These are phyloP conservation scores for Gossypium turneri DNA, from an alignment of 345 rosid species.

Conservation along the genomic window DNA sequence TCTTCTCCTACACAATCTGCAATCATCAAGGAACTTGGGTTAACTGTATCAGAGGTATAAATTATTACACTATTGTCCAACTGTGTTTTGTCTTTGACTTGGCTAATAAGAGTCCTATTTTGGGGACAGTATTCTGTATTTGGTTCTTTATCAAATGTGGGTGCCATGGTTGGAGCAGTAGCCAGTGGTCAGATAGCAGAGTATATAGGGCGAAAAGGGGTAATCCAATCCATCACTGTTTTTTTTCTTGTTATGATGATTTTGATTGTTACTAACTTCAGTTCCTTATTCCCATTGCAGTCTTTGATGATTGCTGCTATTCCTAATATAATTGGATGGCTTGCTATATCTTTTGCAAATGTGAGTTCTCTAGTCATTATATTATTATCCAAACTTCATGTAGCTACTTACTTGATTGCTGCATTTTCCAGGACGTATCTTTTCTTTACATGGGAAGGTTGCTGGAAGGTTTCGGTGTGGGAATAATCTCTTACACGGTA, in stretches of 20 bases:
- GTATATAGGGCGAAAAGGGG: conserved; percentile 96
- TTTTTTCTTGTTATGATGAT: not conserved
- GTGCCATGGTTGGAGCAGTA: conserved; percentile 99
- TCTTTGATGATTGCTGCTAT: conserved; percentile 92
- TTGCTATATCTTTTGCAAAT: conserved; percentile 85
- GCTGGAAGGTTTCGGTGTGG: conserved; percentile 96
- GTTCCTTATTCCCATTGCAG: conserved; percentile 32
- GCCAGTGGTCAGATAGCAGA: conserved; percentile 96
- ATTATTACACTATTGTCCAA: not conserved
- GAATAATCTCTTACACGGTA: conserved; percentile 95
- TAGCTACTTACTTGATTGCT: not conserved
- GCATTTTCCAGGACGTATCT: conserved; percentile 63
- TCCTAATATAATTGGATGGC: conserved; percentile 97
- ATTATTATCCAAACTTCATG: not conserved
- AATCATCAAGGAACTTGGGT: conserved; percentile 67
- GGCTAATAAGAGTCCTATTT: conserved; percentile 26
- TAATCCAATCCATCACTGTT: conserved; percentile 20
- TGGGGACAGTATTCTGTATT: conserved; percentile 67
- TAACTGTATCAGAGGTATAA: conserved; percentile 74
- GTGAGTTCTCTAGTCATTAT: conserved; percentile 43
- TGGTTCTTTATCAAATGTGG: conserved; percentile 94
- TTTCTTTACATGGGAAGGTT: conserved; percentile 97
- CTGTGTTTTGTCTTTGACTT: not conserved
- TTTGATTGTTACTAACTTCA: not conserved
- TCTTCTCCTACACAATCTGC: conserved; percentile 91